Conservation (phyloP, 129 eudicot genomes). For the Helianthus annuus region HanXRQr2.0-SUNRISE NC_035446.2:141155647-141156146, state of each 20-base stretch:
- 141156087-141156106: background rate
- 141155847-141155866: constrained; percentile 80
- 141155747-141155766: constrained; percentile 21
- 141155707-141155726: background rate
- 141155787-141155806: constrained; percentile 73
- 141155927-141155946: constrained; percentile 8
- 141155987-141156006: constrained; percentile 96
- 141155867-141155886: constrained; percentile 1
- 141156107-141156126: constrained; percentile 8
- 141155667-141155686: constrained; percentile 92
- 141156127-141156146: constrained; percentile 77
- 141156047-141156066: constrained; percentile 83
- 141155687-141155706: background rate
- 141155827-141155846: constrained; percentile 72
- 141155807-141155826: constrained; percentile 73
- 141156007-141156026: constrained; percentile 77
- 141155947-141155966: constrained; percentile 85
- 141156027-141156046: constrained; percentile 64
- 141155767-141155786: constrained; percentile 53
- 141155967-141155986: constrained; percentile 75
- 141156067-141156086: constrained; percentile 33
- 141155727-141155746: background rate
- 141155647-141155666: constrained; percentile 97
- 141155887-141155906: constrained; percentile 7
- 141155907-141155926: constrained; percentile 1